phyloP scores from a whole-genome alignment of 2,329 filamentous ascomycete genomes.

The Claviceps fusiformis region DNA sequence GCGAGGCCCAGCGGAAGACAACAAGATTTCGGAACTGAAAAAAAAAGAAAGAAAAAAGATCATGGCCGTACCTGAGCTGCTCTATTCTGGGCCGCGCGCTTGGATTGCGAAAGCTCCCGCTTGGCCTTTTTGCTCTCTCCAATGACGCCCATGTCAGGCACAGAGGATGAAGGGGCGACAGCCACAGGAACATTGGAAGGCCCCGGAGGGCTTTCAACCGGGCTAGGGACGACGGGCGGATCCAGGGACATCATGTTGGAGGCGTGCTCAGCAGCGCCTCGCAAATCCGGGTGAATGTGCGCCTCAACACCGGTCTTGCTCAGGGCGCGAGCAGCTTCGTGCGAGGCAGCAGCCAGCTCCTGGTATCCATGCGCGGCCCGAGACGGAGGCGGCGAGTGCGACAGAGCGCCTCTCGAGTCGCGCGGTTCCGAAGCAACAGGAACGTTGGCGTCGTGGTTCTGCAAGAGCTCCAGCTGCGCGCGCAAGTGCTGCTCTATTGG shows the following conservation, averaged over 20 bases:
- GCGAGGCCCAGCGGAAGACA: too few relatives aligned
- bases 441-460: constrained; percentile 24
- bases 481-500: constrained; percentile 27
- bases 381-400: constrained; percentile 15
- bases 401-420: constrained; percentile 17
- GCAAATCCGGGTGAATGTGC: constrained; percentile 36
- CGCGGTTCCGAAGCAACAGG: constrained; percentile 17
- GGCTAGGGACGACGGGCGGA: constrained; percentile 19
- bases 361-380: constrained; percentile 33
- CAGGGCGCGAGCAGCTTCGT: constrained; percentile 21
- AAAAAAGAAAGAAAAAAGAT: neutral
- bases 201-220: constrained; percentile 14
- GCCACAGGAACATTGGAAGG: constrained; percentile 16
- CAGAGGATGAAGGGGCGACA: constrained; percentile 17
- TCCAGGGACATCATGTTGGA: constrained; percentile 26
- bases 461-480: constrained; percentile 30
- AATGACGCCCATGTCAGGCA: constrained; percentile 14
- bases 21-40: too few relatives aligned
- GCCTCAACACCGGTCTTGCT: constrained; percentile 27
- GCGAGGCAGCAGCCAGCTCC: constrained; percentile 21
- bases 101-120: constrained; percentile 85
- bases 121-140: constrained; percentile 62
- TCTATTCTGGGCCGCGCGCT: constrained; percentile 90
- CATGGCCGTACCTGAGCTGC: constrained; percentile 68
- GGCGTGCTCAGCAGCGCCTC: constrained; percentile 18